phyloP scores from a whole-genome alignment of 768 basidiomycete genomes.

The Strobilomyces echinocephalus region DNA sequence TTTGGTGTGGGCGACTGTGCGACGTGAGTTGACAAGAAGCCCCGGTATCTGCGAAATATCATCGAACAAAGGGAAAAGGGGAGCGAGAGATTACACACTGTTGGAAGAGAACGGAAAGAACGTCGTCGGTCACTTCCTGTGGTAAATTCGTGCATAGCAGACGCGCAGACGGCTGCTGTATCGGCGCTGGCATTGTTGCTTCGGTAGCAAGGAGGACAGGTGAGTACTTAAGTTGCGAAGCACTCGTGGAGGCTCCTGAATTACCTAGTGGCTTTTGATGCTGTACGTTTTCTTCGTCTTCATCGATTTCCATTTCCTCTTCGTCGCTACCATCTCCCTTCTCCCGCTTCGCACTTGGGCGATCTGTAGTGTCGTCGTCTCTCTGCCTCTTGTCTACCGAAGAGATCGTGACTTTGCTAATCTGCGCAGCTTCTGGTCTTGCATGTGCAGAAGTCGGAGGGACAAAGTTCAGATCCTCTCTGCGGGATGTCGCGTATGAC shows the following conservation, averaged over 20 bases:
- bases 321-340: constrained; percentile 67
- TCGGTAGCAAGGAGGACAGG: constrained; percentile 13
- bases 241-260: constrained; percentile 26
- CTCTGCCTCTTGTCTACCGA: constrained; percentile 58
- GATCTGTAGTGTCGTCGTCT: constrained; percentile 54
- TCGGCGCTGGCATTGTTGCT: constrained; percentile 42
- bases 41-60: constrained; percentile 60
- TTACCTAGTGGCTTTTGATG: constrained; percentile 43
- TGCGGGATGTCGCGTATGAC: constrained; percentile 76
- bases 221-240: constrained; percentile 5
- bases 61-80: neutral
- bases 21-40: constrained; percentile 70
- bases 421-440: constrained; percentile 42
- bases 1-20: constrained; percentile 65
- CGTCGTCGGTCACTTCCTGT: constrained; percentile 83
- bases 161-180: constrained; percentile 54
- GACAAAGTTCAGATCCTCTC: constrained; percentile 78
- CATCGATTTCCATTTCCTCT: constrained; percentile 93
- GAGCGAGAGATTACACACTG: constrained; percentile 56
- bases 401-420: constrained; percentile 32
- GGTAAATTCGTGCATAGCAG: constrained; percentile 84
- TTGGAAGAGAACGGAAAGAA: constrained; percentile 84
- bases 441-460: constrained; percentile 64
- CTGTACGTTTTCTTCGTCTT: constrained; percentile 65
- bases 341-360: constrained; percentile 61